Base-by-base conservation (phyloP, 2,329 filamentous ascomycete genomes). In the Aspergillus nomiae region DNA sequence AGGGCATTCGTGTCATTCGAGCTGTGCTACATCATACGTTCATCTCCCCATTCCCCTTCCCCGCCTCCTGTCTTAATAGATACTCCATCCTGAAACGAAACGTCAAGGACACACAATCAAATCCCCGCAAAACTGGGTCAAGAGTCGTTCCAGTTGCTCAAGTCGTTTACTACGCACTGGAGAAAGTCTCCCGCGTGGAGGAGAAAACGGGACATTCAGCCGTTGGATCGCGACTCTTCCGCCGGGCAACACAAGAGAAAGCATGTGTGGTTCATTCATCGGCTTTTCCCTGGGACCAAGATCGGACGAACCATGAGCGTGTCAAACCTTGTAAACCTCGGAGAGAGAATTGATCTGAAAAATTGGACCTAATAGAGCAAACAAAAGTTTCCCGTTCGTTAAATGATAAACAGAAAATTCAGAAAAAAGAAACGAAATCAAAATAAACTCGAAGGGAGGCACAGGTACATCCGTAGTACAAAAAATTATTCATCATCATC, bases 21-120 rank as follows among this genome's bases (percentile, higher is more conserved):
- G 34, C 32, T 55, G 51, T 55, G 38, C 34, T 55, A 55, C 34
- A 55, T 55, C 51, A 55, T 55, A 55, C 36, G 51, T 55, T 55
- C 36, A 48, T 48, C 14, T 24, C 32, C 34, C 24, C 51, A 36
- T 36, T n/a, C 16, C n/a, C n/a, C 36, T 55, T 19, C 51, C 51
- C 51, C 32, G 32, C 51, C 26, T 19, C 51, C 21, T 55, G 51
- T 24, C 21, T 12, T 38, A 32, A 38, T 55, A 12, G 32, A 55
- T 11, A 36, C 16, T 38, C 51, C 14, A 38, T 55, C 34, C 51
- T 55, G 51, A 55, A 55, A 38, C 51, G 21, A 24, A 24, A 24
- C 21, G 21, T 24, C 38, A 32, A 16, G 32, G 30, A 21, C 24
- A 53, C 19, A 32, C 19, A 30, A 16, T 24, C 7, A 53, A 30